Base-by-base conservation (phyloP, 2,329 filamentous ascomycete genomes). In the Colletotrichum limetticola region DNA sequence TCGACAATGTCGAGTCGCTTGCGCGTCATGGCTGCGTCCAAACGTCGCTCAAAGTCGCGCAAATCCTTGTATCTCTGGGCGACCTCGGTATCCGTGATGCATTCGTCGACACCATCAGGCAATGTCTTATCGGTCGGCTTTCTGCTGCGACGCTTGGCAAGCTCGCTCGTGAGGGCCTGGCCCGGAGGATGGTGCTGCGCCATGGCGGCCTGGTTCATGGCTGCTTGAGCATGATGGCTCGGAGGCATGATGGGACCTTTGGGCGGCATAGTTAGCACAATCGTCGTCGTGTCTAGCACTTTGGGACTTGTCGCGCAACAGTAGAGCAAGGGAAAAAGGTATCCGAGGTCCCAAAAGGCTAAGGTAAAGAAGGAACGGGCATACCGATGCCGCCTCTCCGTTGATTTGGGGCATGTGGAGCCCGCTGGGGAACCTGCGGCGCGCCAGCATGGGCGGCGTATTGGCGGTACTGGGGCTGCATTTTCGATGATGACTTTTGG, bases 61-160 rank as follows among this genome's bases (percentile, higher is more conserved):
- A 99, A 85, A 71, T 93, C 91, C 79, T 91, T 92, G 85, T 99
- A 99, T 77, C 94, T 90, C 80, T 92, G 88, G n/a, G 72, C 74
- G 52, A 93, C 92, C 81, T 97, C 94, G 75, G 94, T 74, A 59
- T 85, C 95, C 75, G 97, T 91, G 74, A 95, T 90, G 75, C 93
- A 90, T 60, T 95, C 92, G 77, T 97, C 95, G 57, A 98, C 89
- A 68, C 94, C 95, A 76, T 98, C 95, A 52, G 97, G 95, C 30
- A 99, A 91, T 78, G 95, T 97, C 87, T 95, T 97, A 83, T 99
- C 97, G 71, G 95, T 98, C 1, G 97, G 97, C 83, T 96, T 97
- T 80, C 92, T 91, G 79, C 94, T 95, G 77, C 94, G 91, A 74
- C 95, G 91, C 82, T 95, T 95, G 75, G 86, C 85, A 77, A 87